Evolutionary conservation across 306 rosid genomes (phyloP), one percentile per base, ranked within the genome.

Genomic region (Arachis stenosperma): DNA sequence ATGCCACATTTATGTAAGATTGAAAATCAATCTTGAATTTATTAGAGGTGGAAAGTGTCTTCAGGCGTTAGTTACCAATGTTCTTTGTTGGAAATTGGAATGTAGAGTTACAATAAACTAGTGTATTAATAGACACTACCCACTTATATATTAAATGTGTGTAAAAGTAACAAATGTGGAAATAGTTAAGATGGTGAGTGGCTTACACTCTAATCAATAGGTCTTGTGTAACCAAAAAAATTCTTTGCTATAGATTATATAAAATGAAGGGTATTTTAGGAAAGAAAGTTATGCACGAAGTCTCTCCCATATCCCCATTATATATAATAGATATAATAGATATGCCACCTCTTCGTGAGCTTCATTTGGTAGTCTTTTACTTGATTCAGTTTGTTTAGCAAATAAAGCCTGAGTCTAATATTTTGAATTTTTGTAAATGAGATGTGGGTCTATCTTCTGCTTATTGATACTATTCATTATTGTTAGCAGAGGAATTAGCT

Each of bases 401-500:
- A 27, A 10, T 44, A 33, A 33, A 33, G 9, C 27, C 8, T 5
- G 40, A 44, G 56, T 46, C 70, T 11, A 46, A 22, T 46, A 22
- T 65, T 40, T 47, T 65, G 41, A 65, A 17, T 44, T 65, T 43
- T 13, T 37, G 14, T 42, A 7, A 36, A 64, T 43, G 53, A 65
- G 70, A 7, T 11, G n/a, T 50, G 46, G 33, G 6, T 36, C 36
- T 67, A 9, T 55, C 42, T 9, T 65, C 67, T 58, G 44, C 51
- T 56, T 70, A n/a, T 2, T 8, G 65, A 44, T 42, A 43, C 46
- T 43, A 29, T 12, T 43, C 48, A 27, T 71, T 29, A 70, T 70
- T 70, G 27, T 4, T 55, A 22, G 13, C 29, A 5, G 15, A 60
- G 37, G 68, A 47, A 14, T 13, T 72, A 2, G 5, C 40, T 7